Base-by-base conservation (phyloP, 495 filamentous ascomycete genomes). In the Penicillium arizonense region DNA sequence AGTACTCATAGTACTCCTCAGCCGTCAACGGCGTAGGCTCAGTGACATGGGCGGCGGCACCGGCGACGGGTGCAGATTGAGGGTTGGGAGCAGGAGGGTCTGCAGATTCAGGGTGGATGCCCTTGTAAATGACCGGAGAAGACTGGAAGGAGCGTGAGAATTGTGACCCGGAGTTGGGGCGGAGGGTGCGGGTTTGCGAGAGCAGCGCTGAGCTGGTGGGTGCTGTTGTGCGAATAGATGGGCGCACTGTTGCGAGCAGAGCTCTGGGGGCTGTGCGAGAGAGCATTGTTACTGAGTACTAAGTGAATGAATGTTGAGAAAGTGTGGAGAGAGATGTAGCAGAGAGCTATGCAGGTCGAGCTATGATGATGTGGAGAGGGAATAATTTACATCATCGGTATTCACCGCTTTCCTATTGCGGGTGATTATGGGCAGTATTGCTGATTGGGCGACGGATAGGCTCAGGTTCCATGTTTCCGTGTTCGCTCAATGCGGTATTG, bases 1-100 rank as follows among this genome's bases (percentile, higher is more conserved):
- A 69, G 57, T 76, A 70, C 33, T 75, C 69, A 52, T 79, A 70
- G 64, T 80, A 83, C 47, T 77, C 44, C 43, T 58, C 56, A 21
- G 70, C 57, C 1, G 68, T 65, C 55, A 78, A 63, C 10, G 73
- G 58, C 11, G 74, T 68, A 0, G 75, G 70, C 46, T 77, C 74
- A 7, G 60, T 66, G 50, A 77, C 66, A 47, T 75, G 73, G 12
- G 39, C 21, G 1, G 63, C 62, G 14, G 64, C 62, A 26, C 67
- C 70, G 33, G 70, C 70, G 20, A 68, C 56, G 26, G 70, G 63
- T 23, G 52, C 41, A 36, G 66, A 50, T 33, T 78, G 58, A 2
- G 73, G 65, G 18, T 72, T 64, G 18, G 75, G 71, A 34, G 73
- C 61, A 5, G 61, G 62, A 1, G 75, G 75, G 48, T 77, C 60